phyloP scores from a whole-genome alignment of 495 filamentous ascomycete genomes.

The Apiosordaria backusii region DNA sequence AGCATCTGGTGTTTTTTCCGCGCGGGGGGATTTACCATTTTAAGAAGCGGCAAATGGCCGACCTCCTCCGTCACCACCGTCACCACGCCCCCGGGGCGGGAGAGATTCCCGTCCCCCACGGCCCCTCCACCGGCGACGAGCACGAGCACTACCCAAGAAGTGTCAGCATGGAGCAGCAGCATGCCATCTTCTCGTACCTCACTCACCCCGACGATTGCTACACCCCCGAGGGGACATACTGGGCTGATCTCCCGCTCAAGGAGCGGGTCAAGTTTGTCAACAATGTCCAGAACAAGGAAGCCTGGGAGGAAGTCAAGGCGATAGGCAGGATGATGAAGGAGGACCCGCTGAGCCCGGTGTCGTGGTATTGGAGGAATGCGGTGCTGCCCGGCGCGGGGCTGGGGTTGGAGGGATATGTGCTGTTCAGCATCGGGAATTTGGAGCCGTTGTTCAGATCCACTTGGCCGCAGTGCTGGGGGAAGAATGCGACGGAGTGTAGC shows the following conservation, averaged over 20 bases:
- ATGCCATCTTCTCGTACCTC: constrained; percentile 66
- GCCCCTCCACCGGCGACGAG: constrained; percentile 43
- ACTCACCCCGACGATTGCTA: constrained; percentile 83
- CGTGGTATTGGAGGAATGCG: constrained; percentile 83
- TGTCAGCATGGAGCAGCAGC: constrained; percentile 50
- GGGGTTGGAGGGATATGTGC: constrained; percentile 84
- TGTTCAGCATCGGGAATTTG: constrained; percentile 91
- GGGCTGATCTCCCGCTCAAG: constrained; percentile 72
- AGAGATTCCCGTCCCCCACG: constrained; percentile 48
- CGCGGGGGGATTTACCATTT: neutral
- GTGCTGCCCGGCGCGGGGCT: constrained; percentile 86
- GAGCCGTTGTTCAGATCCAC: constrained; percentile 66
- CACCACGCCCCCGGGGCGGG: constrained; percentile 43
- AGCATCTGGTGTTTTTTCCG: neutral
- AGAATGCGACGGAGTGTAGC: constrained; percentile 56
- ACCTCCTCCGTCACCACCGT: constrained; percentile 35
- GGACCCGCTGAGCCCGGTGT: constrained; percentile 73
- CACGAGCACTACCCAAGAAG: constrained; percentile 35
- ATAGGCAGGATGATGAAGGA: constrained; percentile 75
- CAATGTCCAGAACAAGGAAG: constrained; percentile 62
- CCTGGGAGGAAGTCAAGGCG: constrained; percentile 56
- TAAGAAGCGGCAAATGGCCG: constrained; percentile 22
- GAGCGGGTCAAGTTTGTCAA: constrained; percentile 69
- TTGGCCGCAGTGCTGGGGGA: constrained; percentile 72
- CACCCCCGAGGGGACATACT: constrained; percentile 75